Evolutionary conservation across 176 grass and related monocot genomes (phyloP).

Genomic region (Zoysia pacifica): DNA sequence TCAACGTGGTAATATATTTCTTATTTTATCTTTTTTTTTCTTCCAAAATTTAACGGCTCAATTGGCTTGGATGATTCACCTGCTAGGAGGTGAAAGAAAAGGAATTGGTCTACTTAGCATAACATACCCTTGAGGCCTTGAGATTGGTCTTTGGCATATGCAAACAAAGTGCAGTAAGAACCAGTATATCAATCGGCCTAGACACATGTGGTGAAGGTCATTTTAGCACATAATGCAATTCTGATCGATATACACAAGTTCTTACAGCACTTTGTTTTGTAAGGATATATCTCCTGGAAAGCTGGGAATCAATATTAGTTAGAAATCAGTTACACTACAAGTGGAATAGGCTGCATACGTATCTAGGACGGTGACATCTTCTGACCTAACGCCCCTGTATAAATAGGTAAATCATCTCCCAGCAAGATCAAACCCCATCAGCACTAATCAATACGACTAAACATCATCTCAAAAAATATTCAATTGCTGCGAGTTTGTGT

Average conservation of each 20-base stretch:
- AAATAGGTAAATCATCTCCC: conserved; percentile 11
- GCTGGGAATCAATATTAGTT: neutral
- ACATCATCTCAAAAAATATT: conserved; percentile 19
- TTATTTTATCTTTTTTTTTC: too few species aligned
- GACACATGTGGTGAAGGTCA: too few species aligned
- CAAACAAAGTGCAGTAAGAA: too few species aligned
- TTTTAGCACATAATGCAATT: neutral
- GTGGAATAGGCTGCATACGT: neutral
- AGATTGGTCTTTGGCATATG: too few species aligned
- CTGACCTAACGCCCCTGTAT: neutral
- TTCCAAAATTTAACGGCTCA: too few species aligned
- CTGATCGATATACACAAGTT: neutral
- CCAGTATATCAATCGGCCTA: too few species aligned
- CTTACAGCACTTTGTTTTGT: neutral
- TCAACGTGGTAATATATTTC: too few species aligned
- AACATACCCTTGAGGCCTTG: too few species aligned
- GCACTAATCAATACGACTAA: neutral
- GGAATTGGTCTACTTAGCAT: too few species aligned
- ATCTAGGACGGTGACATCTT: neutral
- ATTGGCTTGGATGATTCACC: too few species aligned
- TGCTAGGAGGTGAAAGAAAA: too few species aligned
- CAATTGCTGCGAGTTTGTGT: neutral
- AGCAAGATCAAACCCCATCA: neutral
- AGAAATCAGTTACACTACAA: too few species aligned
- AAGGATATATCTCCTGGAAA: neutral